A percentile compares a stretch with the other conserved stretches of the same genome.
Evolutionary conservation across 345 rosid genomes (phyloP).

Genomic region (Physaria fendleri): DNA sequence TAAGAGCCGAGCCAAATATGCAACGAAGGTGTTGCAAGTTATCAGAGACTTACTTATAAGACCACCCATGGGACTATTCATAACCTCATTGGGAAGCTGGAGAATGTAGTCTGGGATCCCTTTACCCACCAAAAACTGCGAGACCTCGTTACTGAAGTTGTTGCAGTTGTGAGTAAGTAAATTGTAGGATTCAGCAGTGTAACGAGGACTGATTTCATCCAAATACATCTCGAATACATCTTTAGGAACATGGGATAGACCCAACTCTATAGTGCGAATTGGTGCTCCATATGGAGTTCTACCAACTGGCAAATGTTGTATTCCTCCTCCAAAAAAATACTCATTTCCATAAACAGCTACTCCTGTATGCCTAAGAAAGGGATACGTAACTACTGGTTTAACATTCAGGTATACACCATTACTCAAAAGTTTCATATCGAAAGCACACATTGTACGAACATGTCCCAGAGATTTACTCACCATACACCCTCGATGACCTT

Average conservation of each 20-base stretch:
- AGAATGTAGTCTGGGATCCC: constrained; percentile 80
- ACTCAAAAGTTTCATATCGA: no score
- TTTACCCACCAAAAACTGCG: constrained; percentile 82
- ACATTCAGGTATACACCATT: no score
- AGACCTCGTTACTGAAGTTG: constrained; percentile 85
- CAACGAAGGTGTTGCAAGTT: background rate
- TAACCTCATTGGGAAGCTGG: constrained; percentile 77
- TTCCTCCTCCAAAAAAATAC: constrained; percentile 89
- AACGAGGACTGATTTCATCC: constrained; percentile 79
- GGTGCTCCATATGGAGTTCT: constrained; percentile 76
- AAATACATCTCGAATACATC: constrained; percentile 87
- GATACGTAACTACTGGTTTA: no score
- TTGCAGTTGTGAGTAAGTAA: constrained; percentile 86
- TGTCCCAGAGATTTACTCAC: no score
- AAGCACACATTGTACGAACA: no score
- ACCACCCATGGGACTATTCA: constrained; percentile 94
- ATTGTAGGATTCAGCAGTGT: constrained; percentile 75
- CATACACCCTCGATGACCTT: constrained; percentile 87
- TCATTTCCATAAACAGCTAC: constrained; percentile 75
- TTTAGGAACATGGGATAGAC: constrained; percentile 73
- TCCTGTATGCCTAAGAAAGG: constrained; percentile 77
- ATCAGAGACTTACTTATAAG: constrained; percentile 55
- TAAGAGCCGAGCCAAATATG: background rate
- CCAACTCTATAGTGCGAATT: constrained; percentile 60
- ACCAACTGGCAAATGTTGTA: constrained; percentile 60